A percentile compares a stretch with the other conserved stretches of the same genome.
Conservation (phyloP, 176 grass and related monocot species). For the Rhynchospora pubera region DNA sequence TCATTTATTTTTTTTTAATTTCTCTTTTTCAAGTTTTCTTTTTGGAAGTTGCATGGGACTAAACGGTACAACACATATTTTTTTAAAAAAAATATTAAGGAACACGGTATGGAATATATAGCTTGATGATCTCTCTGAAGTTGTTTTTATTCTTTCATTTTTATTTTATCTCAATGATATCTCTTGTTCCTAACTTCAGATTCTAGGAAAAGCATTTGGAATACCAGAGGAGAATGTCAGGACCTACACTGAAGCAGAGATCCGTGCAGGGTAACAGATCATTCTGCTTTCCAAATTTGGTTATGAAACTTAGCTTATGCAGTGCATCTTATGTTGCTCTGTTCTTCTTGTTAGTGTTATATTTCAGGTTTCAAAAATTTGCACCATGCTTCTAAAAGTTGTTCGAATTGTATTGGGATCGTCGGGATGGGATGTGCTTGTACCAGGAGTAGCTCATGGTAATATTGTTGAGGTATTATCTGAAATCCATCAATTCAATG, state of each 20-base stretch:
- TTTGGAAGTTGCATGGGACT: not conserved
- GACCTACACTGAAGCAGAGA: constrained; percentile 96
- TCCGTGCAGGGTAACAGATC: constrained; percentile 73
- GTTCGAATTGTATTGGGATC: constrained; percentile 56
- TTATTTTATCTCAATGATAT: not conserved
- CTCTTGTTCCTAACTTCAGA: constrained; percentile 27
- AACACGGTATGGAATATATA: not conserved
- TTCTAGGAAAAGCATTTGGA: constrained; percentile 84
- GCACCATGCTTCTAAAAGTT: constrained; percentile 68
- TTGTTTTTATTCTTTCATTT: not conserved
- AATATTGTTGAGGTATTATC: constrained; percentile 55
- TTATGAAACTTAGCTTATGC: constrained; percentile 6
- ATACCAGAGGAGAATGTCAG: constrained; percentile 84
- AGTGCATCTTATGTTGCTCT: constrained; percentile 33
- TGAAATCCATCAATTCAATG: not conserved
- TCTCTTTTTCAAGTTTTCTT: not conserved
- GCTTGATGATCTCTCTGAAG: not conserved
- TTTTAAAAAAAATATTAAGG: not conserved
- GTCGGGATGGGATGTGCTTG: constrained; percentile 87
- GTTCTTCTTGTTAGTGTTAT: constrained; percentile 52
- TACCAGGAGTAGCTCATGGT: constrained; percentile 78
- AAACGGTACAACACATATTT: not conserved
- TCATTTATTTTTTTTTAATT: not conserved
- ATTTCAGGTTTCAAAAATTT: constrained; percentile 95
- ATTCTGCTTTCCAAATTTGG: not conserved